A percentile compares a stretch with the other conserved stretches of the same genome.
Evolutionary conservation across 2,329 filamentous ascomycete species (phyloP).

Genomic region (Ophiostoma fasciatum): DNA sequence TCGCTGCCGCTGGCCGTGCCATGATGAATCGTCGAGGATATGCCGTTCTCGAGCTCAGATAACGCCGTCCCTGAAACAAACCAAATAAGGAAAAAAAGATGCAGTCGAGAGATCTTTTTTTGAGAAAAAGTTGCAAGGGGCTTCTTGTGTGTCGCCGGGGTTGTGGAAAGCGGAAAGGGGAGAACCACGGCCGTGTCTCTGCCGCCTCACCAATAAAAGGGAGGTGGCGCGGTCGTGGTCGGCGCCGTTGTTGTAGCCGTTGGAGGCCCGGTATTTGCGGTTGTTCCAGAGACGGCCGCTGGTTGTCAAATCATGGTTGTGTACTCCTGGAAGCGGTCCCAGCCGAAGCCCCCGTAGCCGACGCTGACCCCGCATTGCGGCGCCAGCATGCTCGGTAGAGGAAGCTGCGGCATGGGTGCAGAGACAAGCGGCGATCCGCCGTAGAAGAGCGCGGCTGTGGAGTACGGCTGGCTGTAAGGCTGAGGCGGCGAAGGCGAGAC

Average conservation of each 20-base stretch:
- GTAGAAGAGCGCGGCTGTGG: constrained; percentile 63
- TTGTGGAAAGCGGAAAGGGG: not conserved
- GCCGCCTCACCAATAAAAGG: constrained; percentile 1
- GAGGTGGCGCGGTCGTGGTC: constrained; percentile 7
- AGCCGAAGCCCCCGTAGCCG: constrained; percentile 66
- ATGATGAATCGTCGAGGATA: constrained; percentile 1
- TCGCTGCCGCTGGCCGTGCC: not conserved
- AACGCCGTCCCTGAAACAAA: constrained; percentile 13
- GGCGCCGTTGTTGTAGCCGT: constrained; percentile 26
- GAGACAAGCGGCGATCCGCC: constrained; percentile 55
- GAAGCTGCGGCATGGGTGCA: constrained; percentile 59
- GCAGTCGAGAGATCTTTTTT: not conserved
- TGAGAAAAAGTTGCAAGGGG: no score
- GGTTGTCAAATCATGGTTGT: constrained; percentile 73
- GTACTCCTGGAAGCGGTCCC: constrained; percentile 77
- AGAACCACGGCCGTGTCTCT: no score
- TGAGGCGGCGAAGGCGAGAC: constrained; percentile 66
- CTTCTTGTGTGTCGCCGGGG: no score
- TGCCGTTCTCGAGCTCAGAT: not conserved
- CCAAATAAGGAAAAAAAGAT: constrained; percentile 3
- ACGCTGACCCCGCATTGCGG: constrained; percentile 71
- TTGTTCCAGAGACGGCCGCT: constrained; percentile 31
- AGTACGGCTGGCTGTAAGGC: constrained; percentile 65
- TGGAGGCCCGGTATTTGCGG: constrained; percentile 20
- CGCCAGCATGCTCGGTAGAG: constrained; percentile 74